Evolutionary conservation across 768 basidiomycete genomes (phyloP).

Genomic region (Mycena kentingensis): DNA sequence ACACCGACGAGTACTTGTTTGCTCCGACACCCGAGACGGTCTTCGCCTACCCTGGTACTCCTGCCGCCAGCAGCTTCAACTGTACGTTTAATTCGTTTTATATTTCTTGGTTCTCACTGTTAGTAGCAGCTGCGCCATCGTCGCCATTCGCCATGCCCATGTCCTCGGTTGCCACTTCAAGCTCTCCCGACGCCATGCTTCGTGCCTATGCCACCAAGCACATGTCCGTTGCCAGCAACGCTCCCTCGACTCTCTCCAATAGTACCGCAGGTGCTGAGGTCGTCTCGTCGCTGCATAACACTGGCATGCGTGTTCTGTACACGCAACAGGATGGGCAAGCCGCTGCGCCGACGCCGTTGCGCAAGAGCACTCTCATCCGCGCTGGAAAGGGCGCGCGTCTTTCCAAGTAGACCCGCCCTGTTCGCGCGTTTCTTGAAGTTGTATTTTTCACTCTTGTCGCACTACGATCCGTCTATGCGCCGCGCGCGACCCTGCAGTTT

Average conservation of each 20-base stretch:
- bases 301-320: slow-evolving; percentile 19
- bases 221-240: slow-evolving; percentile 16
- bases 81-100: slow-evolving; percentile 5
- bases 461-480: too few relatives aligned
- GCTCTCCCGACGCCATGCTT: slow-evolving; percentile 74
- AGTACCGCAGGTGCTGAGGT: slow-evolving; percentile 8
- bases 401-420: neutral
- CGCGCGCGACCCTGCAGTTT: slow-evolving; percentile 9
- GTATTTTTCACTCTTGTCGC: neutral
- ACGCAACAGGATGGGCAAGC: neutral
- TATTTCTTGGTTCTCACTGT: slow-evolving; percentile 5
- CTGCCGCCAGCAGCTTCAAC: slow-evolving; percentile 20
- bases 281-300: slow-evolving; percentile 2
- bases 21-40: slow-evolving; percentile 36
- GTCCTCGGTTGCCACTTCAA: slow-evolving; percentile 37
- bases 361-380: slow-evolving; percentile 1
- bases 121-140: slow-evolving; percentile 25
- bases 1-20: slow-evolving; percentile 50
- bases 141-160: slow-evolving; percentile 37
- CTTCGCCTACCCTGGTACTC: slow-evolving; percentile 35
- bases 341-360: neutral
- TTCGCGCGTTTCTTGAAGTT: neutral
- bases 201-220: slow-evolving; percentile 64
- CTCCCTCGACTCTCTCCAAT: neutral
- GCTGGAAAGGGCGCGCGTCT: slow-evolving; percentile 1